These are phyloP conservation scores for Passiflora organensis DNA, from an alignment of 345 rosid species.

Conservation along the genomic window DNA sequence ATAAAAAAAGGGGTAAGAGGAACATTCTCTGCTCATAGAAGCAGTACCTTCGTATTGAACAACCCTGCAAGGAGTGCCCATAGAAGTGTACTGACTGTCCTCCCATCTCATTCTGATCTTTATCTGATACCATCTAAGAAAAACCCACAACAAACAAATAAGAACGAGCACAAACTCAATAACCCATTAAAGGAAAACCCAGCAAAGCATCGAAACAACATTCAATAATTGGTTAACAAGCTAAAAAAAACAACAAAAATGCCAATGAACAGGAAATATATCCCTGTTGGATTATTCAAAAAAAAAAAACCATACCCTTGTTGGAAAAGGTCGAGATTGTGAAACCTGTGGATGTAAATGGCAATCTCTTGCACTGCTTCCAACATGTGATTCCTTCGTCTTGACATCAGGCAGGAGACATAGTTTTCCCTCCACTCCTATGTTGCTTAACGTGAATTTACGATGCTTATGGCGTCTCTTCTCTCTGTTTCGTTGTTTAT, in stretches of 20 bases:
- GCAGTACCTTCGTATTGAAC: slow-evolving; percentile 88
- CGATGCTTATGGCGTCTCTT: too few species aligned
- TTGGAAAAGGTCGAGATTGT: slow-evolving; percentile 83
- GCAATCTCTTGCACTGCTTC: slow-evolving; percentile 79
- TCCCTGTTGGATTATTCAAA: too few species aligned
- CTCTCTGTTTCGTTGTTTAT: too few species aligned
- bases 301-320: slow-evolving; percentile 98
- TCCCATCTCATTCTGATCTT: slow-evolving; percentile 89
- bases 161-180: too few species aligned
- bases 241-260: neutral
- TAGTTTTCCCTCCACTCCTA: too few species aligned
- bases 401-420: neutral
- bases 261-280: too few species aligned
- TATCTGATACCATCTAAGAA: slow-evolving; percentile 96
- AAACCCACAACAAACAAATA: too few species aligned
- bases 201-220: neutral
- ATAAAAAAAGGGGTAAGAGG: neutral
- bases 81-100: slow-evolving; percentile 36
- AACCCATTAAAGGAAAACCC: neutral
- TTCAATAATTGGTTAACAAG: neutral
- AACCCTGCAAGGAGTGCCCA: slow-evolving; percentile 76
- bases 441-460: too few species aligned
- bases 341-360: slow-evolving; percentile 73
- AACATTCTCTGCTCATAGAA: too few species aligned
- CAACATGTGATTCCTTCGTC: slow-evolving; percentile 27